Base-by-base conservation (phyloP, 2,329 filamentous ascomycete species). In the Ilyonectria destructans region DNA sequence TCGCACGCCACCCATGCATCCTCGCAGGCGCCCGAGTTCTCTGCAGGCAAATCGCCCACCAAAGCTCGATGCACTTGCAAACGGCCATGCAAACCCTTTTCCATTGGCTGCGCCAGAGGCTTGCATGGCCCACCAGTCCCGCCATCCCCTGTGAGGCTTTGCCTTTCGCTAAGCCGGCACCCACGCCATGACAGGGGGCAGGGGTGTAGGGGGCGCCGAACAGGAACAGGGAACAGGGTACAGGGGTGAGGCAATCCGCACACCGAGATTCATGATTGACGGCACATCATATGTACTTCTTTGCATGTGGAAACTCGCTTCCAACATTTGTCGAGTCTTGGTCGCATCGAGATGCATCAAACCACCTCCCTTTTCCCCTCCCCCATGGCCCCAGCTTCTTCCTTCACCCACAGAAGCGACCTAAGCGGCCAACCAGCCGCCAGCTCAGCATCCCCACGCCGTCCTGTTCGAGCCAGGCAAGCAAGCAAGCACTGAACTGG, bases 241-340 rank as follows among this genome's bases (percentile, higher is more conserved):
- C 29, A 52, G 29, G 52, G 59, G 40, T 69, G 62, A 58, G 58
- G 61, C 37, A 70, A 63, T 68, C 68, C 63, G 57, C 56, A 70
- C 70, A 68, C 70, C 66, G 71, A 74, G 72, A 74, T 74, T 73
- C 68, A 71, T 69, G 46, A 62, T 45, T 58, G 46, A 61, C 35
- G 31, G 62, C 40, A 40, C 48, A 66, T 69, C 58, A 54, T 54
- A n/a, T 54, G 51, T 54, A 35, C n/a, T 29, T 29, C 3, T 21
- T 40, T 64, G 40, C 45, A 65, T 65, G 51, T 58, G 55, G 51
- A 40, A 48, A 57, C 51, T 56, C 58, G 63, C 57, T 60, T 58
- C 56, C 31, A 56, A 15, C 58, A 33, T n/a, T 35, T 15, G 62
- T 51, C 48, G 23, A 49, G n/a, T 15, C 29, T 35, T 35, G 51